phyloP scores from a whole-genome alignment of 2,329 filamentous ascomycete species.

The Magnaporthiopsis rhizophila region DNA sequence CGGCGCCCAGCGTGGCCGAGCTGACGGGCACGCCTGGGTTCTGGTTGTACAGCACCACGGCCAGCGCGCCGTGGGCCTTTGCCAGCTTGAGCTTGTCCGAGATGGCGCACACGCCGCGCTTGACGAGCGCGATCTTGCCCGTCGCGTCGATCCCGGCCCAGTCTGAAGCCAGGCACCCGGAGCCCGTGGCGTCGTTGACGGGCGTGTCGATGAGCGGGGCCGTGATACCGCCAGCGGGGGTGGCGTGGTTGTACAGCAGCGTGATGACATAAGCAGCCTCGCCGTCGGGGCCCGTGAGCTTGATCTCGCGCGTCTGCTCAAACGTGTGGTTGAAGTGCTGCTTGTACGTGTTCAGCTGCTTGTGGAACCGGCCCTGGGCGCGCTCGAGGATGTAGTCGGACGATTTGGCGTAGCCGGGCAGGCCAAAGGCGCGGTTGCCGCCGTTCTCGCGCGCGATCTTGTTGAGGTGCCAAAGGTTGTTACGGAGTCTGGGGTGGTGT shows the following conservation, averaged over 20 bases:
- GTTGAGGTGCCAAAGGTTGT: conserved; percentile 46
- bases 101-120: conserved; percentile 35
- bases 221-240: conserved; percentile 26
- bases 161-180: conserved; percentile 33
- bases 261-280: conserved; percentile 33
- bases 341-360: conserved; percentile 34
- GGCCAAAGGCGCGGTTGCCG: conserved; percentile 52
- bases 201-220: conserved; percentile 28
- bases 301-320: conserved; percentile 32
- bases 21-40: conserved; percentile 28
- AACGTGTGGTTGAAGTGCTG: conserved; percentile 40
- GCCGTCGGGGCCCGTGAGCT: conserved; percentile 35
- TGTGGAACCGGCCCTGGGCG: conserved; percentile 27
- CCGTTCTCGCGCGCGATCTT: conserved; percentile 46
- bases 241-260: conserved; percentile 39
- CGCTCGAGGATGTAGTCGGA: conserved; percentile 47
- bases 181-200: conserved; percentile 25
- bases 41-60: conserved; percentile 55
- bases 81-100: conserved; percentile 36
- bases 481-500: conserved; percentile 33
- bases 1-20: conserved; percentile 40
- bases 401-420: conserved; percentile 50
- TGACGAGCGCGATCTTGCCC: conserved; percentile 36
- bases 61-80: conserved; percentile 31
- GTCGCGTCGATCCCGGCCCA: conserved; percentile 35